Evolutionary conservation across 73 alveolate genomes (phyloP).

Genomic region (Paramecium octaurelia): DNA sequence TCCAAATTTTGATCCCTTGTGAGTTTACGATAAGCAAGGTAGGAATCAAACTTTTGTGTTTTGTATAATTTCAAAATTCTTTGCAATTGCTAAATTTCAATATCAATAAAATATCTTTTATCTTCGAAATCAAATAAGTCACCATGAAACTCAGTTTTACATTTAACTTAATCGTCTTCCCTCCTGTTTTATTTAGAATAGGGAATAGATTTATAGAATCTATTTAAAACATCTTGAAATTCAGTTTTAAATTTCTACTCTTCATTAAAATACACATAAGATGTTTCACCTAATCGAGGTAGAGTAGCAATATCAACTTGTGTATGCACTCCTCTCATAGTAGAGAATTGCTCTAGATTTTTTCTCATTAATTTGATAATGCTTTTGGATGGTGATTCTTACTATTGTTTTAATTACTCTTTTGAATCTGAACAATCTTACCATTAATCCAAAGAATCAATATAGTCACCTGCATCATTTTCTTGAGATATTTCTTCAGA

Average conservation of each 20-base stretch:
- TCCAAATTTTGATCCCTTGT: background rate
- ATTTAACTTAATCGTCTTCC: background rate
- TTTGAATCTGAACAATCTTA: slow-evolving; percentile 6
- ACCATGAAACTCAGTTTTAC: slow-evolving; percentile 18
- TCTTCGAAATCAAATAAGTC: background rate
- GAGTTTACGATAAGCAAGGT: background rate
- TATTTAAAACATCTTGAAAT: background rate
- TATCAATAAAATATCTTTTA: slow-evolving; percentile 18
- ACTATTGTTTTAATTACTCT: background rate
- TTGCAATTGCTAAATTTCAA: background rate
- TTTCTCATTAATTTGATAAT: background rate
- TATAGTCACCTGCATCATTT: background rate
- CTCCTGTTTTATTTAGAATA: background rate
- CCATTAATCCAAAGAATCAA: slow-evolving; percentile 31
- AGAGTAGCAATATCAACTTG: background rate
- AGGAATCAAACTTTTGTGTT: background rate
- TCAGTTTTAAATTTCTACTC: background rate
- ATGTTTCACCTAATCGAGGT: background rate
- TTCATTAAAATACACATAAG: slow-evolving; percentile 7
- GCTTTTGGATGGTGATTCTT: background rate
- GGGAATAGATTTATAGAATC: background rate
- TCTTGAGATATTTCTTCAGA: background rate
- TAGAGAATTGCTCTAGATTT: background rate
- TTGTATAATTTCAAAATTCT: background rate
- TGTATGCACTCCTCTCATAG: background rate